Conservation (phyloP, 805 yeast species). For the Candida krabiensis region DNA sequence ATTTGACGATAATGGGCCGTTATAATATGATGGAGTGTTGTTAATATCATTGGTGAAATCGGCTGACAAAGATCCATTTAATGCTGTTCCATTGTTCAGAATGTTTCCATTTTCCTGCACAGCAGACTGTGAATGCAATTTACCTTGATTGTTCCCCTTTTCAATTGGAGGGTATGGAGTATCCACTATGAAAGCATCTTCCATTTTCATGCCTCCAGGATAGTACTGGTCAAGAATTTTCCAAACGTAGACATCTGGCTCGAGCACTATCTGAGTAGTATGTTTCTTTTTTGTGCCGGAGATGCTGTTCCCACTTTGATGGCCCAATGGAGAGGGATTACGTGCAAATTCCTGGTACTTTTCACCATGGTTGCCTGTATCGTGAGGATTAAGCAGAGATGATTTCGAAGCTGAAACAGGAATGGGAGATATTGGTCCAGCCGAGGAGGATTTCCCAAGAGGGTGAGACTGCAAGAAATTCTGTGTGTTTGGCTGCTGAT, state of each 20-base stretch:
- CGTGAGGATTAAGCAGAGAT: slow-evolving; percentile 15
- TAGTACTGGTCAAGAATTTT: slow-evolving; percentile 55
- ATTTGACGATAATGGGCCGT: slow-evolving; percentile 11
- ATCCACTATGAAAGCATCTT: slow-evolving; percentile 65
- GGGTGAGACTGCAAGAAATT: slow-evolving; percentile 1
- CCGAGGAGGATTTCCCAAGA: slow-evolving; percentile 4
- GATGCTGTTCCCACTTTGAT: background rate
- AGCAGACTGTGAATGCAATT: background rate
- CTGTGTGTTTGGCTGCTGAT: background rate
- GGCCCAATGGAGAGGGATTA: slow-evolving; percentile 2
- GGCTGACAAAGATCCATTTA: background rate
- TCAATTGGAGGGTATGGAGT: slow-evolving; percentile 31
- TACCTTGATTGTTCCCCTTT: too few relatives aligned
- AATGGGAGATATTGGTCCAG: slow-evolving; percentile 29
- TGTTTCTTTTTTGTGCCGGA: background rate
- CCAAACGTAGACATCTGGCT: slow-evolving; percentile 66
- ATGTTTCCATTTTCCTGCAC: background rate
- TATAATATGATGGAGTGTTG: slow-evolving; percentile 9
- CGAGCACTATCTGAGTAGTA: slow-evolving; percentile 29
- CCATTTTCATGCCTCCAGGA: slow-evolving; percentile 68
- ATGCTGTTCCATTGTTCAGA: background rate
- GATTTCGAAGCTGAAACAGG: slow-evolving; percentile 28
- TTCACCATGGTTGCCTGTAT: slow-evolving; percentile 3
- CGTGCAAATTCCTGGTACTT: slow-evolving; percentile 5
- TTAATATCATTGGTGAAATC: slow-evolving; percentile 8